Evolutionary conservation across 176 grass and related monocot genomes (phyloP), one percentile per base, ranked within the genome.

Genomic region (Oryza meridionalis): DNA sequence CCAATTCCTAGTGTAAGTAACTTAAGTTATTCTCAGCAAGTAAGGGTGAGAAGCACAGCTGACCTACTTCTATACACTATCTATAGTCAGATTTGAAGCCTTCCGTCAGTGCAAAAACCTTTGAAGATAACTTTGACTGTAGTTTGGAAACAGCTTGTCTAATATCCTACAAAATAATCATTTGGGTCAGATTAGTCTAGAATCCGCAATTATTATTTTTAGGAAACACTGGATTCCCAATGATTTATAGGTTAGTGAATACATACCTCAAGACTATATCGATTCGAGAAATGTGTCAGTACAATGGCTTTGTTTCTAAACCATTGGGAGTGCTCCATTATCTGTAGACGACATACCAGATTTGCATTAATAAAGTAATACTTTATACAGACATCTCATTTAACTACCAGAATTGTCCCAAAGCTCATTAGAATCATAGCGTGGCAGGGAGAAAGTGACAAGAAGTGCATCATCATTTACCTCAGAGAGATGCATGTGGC

Each of bases 401-500:
- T 83, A 84, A 25, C 63, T 5, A 65, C 65, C 67, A 79, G 3
- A 51, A 83, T 9, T 88, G 22, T 46, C 61, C 70, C 8, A 63
- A 79, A 81, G 51, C 64, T 61, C 68, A 82, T 47, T 61, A 35
- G n/a, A 6, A 37, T 82, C 74, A 40, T 67, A 43, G 21, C 9
- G 35, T 78, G 68, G 21, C 22, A 55, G 83, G 31, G n/a, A 62
- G 21, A 62, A 65, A 45, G 67, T 77, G 79, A 50, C 26, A 45
- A 1, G 44, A 67, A 38, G 37, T n/a, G 27, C 75, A 81, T 32
- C 47, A 81, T 32, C 42, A 29, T 79, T 65, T 88, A 99, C 93
- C 96, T 99, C 89, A 42, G 77, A 93, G 22, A 98, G 84, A 90
- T 98, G 96, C 91, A 96, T 90, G 71, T 96, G 93, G 65, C 96